Evolutionary conservation across 179 eudicot species (phyloP), one percentile per base, ranked within the genome.

Genomic region (Camellia oleifera): DNA sequence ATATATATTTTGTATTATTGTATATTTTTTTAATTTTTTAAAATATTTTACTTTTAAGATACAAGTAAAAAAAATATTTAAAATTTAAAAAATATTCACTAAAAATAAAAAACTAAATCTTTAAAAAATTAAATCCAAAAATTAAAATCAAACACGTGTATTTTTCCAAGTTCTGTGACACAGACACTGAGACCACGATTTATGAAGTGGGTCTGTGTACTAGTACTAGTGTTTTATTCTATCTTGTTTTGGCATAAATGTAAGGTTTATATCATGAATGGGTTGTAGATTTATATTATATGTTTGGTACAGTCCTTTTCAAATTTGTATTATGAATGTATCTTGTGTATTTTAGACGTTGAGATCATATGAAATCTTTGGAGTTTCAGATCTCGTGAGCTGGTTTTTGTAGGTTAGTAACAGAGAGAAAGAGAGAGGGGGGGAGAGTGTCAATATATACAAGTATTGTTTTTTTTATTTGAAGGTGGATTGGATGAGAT

Each of bases 351-450:
- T 64, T 54, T 20, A 45, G 75, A 65, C n/a, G 66, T n/a, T 42
- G 45, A 40, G 57, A 79, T 48, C 54, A 61, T 18, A 61, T 18
- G 46, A 74, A 80, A 84, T 76, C 79, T 78, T 77, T 79, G 23
- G 8, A 78, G 72, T 60, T 77, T 82, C 85, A 75, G 71, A 83
- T 61, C 91, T 74, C 81, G 89, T 86, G 88, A 84, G 83, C 66
- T 56, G 66, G 76, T 45, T 79, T 32, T 83, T 87, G 86, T 67
- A 74, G 58, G 74, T 3, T 73, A 64, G 54, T 53, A 11, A 53
- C 45, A 45, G 75, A 4, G 48, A 14, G 15, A 8, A 11, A 13
- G 7, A 64, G 65, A 61, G 26, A 32, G 32, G 1, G 1, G 32
- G 32, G 1, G 32, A 1, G 32, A 32, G 32, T 32, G 32, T 32